These are phyloP conservation scores for Evernia prunastri DNA, from an alignment of 495 filamentous ascomycete species.

Conservation along the genomic window DNA sequence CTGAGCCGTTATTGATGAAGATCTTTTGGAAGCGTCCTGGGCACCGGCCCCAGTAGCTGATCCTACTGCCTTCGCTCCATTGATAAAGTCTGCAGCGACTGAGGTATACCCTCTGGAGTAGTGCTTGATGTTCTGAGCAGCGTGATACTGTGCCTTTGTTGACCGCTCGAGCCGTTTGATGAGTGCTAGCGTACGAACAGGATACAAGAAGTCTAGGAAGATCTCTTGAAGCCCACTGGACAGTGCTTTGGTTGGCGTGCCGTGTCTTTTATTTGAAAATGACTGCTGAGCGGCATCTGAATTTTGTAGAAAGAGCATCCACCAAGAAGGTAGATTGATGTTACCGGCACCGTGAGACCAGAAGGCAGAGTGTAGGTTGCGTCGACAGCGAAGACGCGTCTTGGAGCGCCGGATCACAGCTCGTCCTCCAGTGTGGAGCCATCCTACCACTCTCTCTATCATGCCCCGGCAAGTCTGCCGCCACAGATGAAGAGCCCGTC, in stretches of 20 bases:
- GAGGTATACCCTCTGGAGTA: constrained; percentile 33
- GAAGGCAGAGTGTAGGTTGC: constrained; percentile 56
- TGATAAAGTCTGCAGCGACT: constrained; percentile 21
- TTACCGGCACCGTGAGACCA: constrained; percentile 58
- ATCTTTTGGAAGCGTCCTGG: neutral
- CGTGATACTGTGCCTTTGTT: constrained; percentile 15
- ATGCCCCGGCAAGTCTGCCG: constrained; percentile 43
- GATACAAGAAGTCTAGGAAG: constrained; percentile 61
- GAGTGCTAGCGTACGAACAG: constrained; percentile 44
- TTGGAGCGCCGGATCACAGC: constrained; percentile 55
- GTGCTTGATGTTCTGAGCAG: constrained; percentile 25
- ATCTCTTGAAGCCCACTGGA: constrained; percentile 17
- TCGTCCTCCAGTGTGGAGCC: constrained; percentile 69
- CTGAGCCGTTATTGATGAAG: constrained; percentile 5
- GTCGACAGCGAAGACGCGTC: constrained; percentile 49
- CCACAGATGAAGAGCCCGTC: constrained; percentile 39
- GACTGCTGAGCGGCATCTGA: constrained; percentile 11
- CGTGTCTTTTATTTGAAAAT: neutral
- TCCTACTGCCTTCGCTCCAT: neutral
- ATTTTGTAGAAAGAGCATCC: constrained; percentile 33
- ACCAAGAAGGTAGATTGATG: constrained; percentile 49
- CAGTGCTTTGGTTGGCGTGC: neutral
- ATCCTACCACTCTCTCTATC: constrained; percentile 77
- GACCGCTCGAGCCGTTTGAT: constrained; percentile 34
- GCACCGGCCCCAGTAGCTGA: neutral